These are phyloP conservation scores for Durio zibethinus DNA, from an alignment of 345 rosid species.

Conservation along the genomic window DNA sequence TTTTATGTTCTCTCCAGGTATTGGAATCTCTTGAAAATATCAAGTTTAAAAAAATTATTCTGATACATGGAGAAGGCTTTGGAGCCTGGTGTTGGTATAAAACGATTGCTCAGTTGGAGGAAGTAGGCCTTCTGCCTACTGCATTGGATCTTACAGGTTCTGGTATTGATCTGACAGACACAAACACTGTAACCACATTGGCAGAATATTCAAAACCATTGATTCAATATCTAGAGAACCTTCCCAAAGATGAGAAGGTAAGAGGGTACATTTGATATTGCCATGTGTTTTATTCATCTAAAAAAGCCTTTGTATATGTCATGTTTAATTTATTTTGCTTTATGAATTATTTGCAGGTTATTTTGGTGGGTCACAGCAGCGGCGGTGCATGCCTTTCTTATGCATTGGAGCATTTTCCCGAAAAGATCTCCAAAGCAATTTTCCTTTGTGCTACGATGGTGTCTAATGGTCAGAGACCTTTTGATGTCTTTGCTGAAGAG, in stretches of 20 bases:
- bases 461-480: constrained; percentile 80
- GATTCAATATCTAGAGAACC: constrained; percentile 53
- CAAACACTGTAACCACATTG: constrained; percentile 60
- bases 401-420: constrained; percentile 73
- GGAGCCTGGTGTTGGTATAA: constrained; percentile 99
- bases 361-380: constrained; percentile 82
- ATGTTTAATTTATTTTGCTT: not conserved
- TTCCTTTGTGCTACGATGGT: constrained; percentile 93
- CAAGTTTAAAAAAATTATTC: constrained; percentile 51
- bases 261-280: not conserved
- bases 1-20: constrained; percentile 39
- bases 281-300: not conserved
- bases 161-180: constrained; percentile 72
- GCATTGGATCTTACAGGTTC: constrained; percentile 84
- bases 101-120: constrained; percentile 75
- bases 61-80: constrained; percentile 94
- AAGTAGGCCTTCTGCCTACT: constrained; percentile 65
- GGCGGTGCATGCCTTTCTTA: constrained; percentile 91
- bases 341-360: constrained; percentile 46
- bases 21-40: constrained; percentile 64
- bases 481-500: constrained; percentile 94
- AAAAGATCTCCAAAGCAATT: constrained; percentile 76
- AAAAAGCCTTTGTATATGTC: not conserved
- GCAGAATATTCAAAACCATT: constrained; percentile 83
- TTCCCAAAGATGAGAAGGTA: constrained; percentile 90